Base-by-base conservation (phyloP, 352 stramenopile genomes). In the Pythium chondricola region DNA sequence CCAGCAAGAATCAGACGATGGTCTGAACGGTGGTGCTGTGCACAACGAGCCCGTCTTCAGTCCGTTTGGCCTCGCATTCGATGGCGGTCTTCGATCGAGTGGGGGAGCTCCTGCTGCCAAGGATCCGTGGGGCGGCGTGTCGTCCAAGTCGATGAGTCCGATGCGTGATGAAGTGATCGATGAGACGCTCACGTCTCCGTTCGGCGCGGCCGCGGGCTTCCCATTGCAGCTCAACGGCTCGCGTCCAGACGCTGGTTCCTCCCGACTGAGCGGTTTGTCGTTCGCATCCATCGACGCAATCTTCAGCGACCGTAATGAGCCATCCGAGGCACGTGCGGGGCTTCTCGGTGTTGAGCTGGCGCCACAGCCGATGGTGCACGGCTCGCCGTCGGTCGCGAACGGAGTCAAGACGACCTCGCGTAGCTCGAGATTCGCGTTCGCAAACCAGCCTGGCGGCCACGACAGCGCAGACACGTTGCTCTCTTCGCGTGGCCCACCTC, bases 241-340 rank as follows among this genome's bases (percentile, higher is more conserved):
- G 6, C 6, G 26, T 20, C 18, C 14, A 21, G 4, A 20, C 29
- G 20, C 21, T 16, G 16, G 37, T 21, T 35, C 41, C 2, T 39
- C 50, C 6, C 27, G 37, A 13, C 27, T 52, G 24, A 46, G 39
- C 13, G 42, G 43, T 2, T 68, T 74, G 30, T 89, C 78, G 16
- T 93, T 93, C 65, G 75, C 78, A 6, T 87, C 78, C 1, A 88
- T 93, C 37, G 81, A 93, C 43, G 76, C 81, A 17, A 89, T 89
- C 42, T 93, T 93, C 55, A 88, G 67, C 41, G 69, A 85, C 33
- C 68, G 76, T 21, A 84, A 70, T 26, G 76, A 90, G 22, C 73
- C 78, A n/a, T 84, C 81, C 7, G 78, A 88, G 27, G 74, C 76
- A 6, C 63, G 88, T 7, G 81, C 78, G 10, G 74, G 71, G 5